A percentile compares a stretch with the other conserved stretches of the same genome.
These are phyloP conservation scores for Phanerodontia chrysosporium DNA, from an alignment of 768 basidiomycete species.

Conservation along the genomic window DNA sequence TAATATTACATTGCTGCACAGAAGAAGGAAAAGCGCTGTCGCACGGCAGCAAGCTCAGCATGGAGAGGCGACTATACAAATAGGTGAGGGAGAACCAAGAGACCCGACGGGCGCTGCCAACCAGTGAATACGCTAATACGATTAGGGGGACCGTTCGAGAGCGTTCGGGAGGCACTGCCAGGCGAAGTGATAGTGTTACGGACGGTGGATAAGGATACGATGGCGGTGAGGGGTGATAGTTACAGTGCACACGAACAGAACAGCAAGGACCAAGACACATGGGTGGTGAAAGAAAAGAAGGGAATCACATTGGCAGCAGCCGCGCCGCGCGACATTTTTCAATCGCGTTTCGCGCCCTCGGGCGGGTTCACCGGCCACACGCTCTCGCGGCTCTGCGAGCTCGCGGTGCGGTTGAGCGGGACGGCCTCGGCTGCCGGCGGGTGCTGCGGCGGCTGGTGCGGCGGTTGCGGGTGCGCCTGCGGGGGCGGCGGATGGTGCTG, in stretches of 20 bases:
- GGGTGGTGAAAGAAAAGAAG: not conserved
- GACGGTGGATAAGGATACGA: not conserved
- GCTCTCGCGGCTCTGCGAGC: slow-evolving; percentile 20
- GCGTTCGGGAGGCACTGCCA: slow-evolving; percentile 1
- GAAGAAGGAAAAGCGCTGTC: not conserved
- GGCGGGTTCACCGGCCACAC: slow-evolving; percentile 30
- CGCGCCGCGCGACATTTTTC: not conserved
- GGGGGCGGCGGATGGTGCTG: slow-evolving; percentile 6
- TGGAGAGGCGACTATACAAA: not conserved
- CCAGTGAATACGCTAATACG: slow-evolving; percentile 1
- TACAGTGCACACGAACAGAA: not conserved
- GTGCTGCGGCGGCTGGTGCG: slow-evolving; percentile 8
- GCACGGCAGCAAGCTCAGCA: not conserved
- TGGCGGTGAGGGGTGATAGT: not conserved
- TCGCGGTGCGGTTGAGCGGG: slow-evolving; percentile 22
- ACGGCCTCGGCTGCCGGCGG: slow-evolving; percentile 17
- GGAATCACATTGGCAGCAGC: not conserved
- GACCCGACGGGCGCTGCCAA: slow-evolving; percentile 5
- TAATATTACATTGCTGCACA: slow-evolving; percentile 1
- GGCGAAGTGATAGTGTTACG: not conserved
- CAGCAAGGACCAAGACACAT: not conserved
- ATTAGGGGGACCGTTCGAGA: slow-evolving; percentile 1
- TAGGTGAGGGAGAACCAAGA: not conserved
- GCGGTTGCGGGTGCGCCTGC: slow-evolving; percentile 6
- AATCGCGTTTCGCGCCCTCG: slow-evolving; percentile 11